Evolutionary conservation across 2,329 filamentous ascomycete species (phyloP), one percentile per base, ranked within the genome.

Genomic region (Tolypocladium amazonense): DNA sequence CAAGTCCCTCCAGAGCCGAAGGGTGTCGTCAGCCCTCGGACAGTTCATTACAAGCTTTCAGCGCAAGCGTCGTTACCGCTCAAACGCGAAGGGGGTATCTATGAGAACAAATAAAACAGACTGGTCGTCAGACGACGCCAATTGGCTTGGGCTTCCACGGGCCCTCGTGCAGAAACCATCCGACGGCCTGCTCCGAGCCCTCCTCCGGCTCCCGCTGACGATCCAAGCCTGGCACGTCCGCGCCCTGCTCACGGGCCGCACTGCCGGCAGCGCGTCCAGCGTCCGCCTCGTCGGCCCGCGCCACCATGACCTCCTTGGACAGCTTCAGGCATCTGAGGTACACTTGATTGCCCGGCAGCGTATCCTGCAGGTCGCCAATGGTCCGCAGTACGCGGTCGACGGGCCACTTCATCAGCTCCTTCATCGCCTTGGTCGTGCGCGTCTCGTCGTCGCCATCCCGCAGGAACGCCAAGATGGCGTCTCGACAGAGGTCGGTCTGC

Each of bases 101-200:
- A 38, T 27, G 3, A 25, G 4, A 25, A 47, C 27, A 35, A 33
- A 52, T 11, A 20, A 52, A 35, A 20, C n/a, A n/a, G 9, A 33
- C 15, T 2, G 5, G 6, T 38, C 55, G 18, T 57, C 66, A 85
- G 11, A 80, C 75, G 58, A 81, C 73, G 6, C 83, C 83, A 64
- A 86, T 85, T 0, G 83, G 83, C 65, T 80, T 83, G 12, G 82
- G 76, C 60, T 77, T 78, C 83, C 83, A 86, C 2, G 73, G 68
- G 9, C 80, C 81, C 56, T 79, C 71, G 63, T 79, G 81, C 60
- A 73, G 72, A 27, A 73, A 72, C 83, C 83, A 86, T 20, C 70
- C 72, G 56, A 64, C 63, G 52, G 65, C 64, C 33, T 64, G 60
- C 52, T 68, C 66, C 6, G 56, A 27, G 14, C 25, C 56, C 45